Evolutionary conservation across 1,139 yeast genomes (phyloP).

Genomic region (Diutina mesorugosa): DNA sequence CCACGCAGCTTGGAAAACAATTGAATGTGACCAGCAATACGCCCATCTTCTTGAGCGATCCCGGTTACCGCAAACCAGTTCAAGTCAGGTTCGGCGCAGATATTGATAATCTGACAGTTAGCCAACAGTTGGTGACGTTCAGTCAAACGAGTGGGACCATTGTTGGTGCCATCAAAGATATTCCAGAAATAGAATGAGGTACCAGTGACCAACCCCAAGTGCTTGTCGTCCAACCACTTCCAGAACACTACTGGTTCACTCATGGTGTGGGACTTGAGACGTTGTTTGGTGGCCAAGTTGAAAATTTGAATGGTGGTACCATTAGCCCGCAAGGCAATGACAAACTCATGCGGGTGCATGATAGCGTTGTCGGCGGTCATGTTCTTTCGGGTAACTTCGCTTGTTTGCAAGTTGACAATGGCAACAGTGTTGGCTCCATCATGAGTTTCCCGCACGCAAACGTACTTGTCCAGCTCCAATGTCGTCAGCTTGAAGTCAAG

Average conservation of each 20-base stretch:
- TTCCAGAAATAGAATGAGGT: slow-evolving; percentile 70
- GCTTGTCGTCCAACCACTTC: slow-evolving; percentile 76
- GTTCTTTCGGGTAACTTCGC: slow-evolving; percentile 69
- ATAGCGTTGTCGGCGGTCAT: slow-evolving; percentile 98
- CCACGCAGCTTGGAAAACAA: slow-evolving; percentile 78
- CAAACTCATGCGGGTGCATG: slow-evolving; percentile 83
- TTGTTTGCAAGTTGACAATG: slow-evolving; percentile 71
- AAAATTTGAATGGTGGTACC: slow-evolving; percentile 94
- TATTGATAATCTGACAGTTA: slow-evolving; percentile 83
- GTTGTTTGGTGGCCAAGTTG: slow-evolving; percentile 75
- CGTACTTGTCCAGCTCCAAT: slow-evolving; percentile 81
- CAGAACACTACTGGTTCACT: slow-evolving; percentile 87
- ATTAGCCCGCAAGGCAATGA: slow-evolving; percentile 88
- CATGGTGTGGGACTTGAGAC: slow-evolving; percentile 79
- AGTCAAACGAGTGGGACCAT: slow-evolving; percentile 67
- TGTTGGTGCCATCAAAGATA: slow-evolving; percentile 68
- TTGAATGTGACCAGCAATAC: slow-evolving; percentile 95
- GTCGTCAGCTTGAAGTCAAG: slow-evolving; percentile 92
- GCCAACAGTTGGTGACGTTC: slow-evolving; percentile 72
- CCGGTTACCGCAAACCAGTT: slow-evolving; percentile 96
- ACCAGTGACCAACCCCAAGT: slow-evolving; percentile 78
- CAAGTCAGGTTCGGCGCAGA: slow-evolving; percentile 67
- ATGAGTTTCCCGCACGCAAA: slow-evolving; percentile 74
- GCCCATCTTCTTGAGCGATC: slow-evolving; percentile 87
- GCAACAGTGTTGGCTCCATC: slow-evolving; percentile 81